A percentile compares a stretch with the other conserved stretches of the same genome.
Conservation (phyloP, 768 basidiomycete genomes). For the Artomyces pyxidatus region DNA sequence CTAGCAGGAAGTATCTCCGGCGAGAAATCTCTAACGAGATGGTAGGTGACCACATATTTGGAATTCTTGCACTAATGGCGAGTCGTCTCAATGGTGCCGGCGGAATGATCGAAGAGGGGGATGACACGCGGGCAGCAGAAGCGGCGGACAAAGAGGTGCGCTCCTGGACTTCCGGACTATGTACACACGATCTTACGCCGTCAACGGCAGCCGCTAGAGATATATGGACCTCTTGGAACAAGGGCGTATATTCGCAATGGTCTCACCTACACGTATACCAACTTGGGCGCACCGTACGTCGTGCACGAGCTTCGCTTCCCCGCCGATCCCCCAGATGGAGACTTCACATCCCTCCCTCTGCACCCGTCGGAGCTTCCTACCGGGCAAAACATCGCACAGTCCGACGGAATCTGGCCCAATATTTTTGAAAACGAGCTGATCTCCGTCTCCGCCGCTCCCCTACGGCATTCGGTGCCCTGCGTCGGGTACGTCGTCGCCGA, state of each 20-base stretch:
- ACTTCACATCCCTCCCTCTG: conserved; percentile 37
- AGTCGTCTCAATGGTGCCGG: conserved; percentile 69
- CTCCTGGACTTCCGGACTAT: background rate
- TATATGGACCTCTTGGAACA: conserved; percentile 81
- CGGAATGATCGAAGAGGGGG: conserved; percentile 45
- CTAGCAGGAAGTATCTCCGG: conserved; percentile 5
- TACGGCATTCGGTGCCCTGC: conserved; percentile 73
- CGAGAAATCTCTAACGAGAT: no score
- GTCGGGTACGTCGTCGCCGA: conserved; percentile 73
- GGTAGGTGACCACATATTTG: conserved; percentile 86
- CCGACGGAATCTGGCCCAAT: conserved; percentile 55
- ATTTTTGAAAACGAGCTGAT: conserved; percentile 50
- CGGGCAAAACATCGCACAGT: conserved; percentile 58
- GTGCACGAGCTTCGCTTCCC: conserved; percentile 76
- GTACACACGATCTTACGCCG: background rate
- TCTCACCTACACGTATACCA: conserved; percentile 60
- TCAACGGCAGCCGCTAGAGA: conserved; percentile 53
- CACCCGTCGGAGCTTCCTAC: conserved; percentile 45
- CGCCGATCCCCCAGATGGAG: conserved; percentile 45
- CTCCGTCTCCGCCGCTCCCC: conserved; percentile 69
- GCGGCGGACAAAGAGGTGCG: conserved; percentile 8
- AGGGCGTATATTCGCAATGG: conserved; percentile 70
- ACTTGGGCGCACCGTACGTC: conserved; percentile 58
- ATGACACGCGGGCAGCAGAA: conserved; percentile 45
- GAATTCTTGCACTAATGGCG: conserved; percentile 60